Percentiles rank a stretch among this genome's conserved stretches.
phyloP scores from a whole-genome alignment of 345 rosid species.

The Rhizophora mangle region DNA sequence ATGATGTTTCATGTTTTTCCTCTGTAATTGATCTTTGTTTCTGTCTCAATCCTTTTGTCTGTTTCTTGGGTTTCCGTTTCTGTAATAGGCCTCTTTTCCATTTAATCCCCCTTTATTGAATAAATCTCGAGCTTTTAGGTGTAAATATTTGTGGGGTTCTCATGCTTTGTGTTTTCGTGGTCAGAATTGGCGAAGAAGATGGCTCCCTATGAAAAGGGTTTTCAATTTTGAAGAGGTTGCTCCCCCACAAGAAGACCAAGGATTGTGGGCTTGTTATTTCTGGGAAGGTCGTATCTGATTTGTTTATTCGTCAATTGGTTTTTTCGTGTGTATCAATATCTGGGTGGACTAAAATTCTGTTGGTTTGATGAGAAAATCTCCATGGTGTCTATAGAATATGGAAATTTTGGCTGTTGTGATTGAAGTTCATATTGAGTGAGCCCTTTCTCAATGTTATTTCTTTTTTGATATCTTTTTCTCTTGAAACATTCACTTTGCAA shows the following conservation, averaged over 20 bases:
- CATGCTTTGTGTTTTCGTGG: conserved; percentile 13
- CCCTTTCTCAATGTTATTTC: not conserved
- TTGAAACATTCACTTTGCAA: too few species aligned
- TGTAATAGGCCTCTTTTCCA: not conserved
- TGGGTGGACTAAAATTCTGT: not conserved
- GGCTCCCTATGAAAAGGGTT: conserved; percentile 62
- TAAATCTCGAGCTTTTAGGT: conserved; percentile 1
- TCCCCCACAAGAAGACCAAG: conserved; percentile 64
- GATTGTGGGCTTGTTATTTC: conserved; percentile 92
- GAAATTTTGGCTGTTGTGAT: not conserved
- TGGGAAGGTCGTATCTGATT: conserved; percentile 71
- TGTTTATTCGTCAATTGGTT: not conserved
- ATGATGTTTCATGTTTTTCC: too few species aligned
- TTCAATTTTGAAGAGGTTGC: conserved; percentile 67
- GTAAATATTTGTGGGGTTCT: conserved; percentile 21
- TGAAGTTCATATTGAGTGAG: not conserved
- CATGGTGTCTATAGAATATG: not conserved
- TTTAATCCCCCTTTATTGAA: not conserved
- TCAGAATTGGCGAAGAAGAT: conserved; percentile 36
- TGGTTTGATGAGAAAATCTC: conserved; percentile 10
- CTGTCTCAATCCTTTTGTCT: not conserved
- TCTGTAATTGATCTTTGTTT: not conserved
- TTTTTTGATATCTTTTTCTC: not conserved
- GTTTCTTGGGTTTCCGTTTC: not conserved
- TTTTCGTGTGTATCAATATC: not conserved